phyloP scores from a whole-genome alignment of 805 yeast genomes.

The Komagataella ulmi region DNA sequence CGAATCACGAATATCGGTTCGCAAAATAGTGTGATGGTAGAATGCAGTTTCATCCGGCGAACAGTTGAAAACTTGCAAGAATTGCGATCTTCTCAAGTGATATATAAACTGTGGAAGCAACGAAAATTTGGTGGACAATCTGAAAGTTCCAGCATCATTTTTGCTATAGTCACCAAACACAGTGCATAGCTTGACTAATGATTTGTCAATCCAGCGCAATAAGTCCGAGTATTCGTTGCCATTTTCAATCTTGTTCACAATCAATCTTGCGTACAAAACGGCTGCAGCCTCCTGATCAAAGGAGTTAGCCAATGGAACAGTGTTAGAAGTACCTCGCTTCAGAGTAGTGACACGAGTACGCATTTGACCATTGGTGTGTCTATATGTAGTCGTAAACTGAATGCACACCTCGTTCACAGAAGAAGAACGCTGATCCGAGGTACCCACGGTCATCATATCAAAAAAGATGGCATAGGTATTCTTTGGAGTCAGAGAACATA shows the following conservation, averaged over 20 bases:
- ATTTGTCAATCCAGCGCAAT: constrained; percentile 88
- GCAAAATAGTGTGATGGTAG: constrained; percentile 81
- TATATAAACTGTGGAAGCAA: constrained; percentile 92
- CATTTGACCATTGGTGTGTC: constrained; percentile 88
- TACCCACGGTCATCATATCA: constrained; percentile 51
- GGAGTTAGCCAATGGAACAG: constrained; percentile 39
- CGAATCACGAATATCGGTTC: constrained; percentile 88
- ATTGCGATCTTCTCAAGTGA: constrained; percentile 92
- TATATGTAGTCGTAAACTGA: constrained; percentile 86
- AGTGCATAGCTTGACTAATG: constrained; percentile 79
- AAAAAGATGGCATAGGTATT: constrained; percentile 85
- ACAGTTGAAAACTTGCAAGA: constrained; percentile 89
- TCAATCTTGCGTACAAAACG: constrained; percentile 81
- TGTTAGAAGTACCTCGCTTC: constrained; percentile 33
- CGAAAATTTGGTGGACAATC: constrained; percentile 72
- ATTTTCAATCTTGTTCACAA: constrained; percentile 81
- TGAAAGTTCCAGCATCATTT: constrained; percentile 71
- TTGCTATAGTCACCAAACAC: constrained; percentile 88
- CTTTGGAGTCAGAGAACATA: constrained; percentile 75
- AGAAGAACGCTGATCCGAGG: constrained; percentile 25
- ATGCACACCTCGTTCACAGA: constrained; percentile 23
- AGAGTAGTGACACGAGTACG: constrained; percentile 88
- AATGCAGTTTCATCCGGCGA: constrained; percentile 99
- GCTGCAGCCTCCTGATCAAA: constrained; percentile 99
- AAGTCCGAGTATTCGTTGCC: constrained; percentile 67